phyloP scores from a whole-genome alignment of 2,329 filamentous ascomycete species.

The Pseudogymnoascus sp. region DNA sequence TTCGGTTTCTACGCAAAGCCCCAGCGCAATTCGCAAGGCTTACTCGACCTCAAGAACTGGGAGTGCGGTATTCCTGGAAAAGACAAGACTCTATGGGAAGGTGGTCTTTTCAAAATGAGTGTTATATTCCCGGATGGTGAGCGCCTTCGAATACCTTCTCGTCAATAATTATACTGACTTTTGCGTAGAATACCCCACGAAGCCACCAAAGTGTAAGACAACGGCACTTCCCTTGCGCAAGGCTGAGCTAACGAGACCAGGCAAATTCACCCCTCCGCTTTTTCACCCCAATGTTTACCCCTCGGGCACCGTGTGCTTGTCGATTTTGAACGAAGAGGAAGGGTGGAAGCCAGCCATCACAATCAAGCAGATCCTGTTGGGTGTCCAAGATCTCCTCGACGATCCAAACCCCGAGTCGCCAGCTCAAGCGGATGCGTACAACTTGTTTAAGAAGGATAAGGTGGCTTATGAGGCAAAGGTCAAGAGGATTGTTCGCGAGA shows the following conservation, averaged over 20 bases:
- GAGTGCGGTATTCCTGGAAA: conserved; percentile 95
- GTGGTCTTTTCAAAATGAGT: conserved; percentile 91
- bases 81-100: conserved; percentile 94
- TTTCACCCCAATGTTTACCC: conserved; percentile 99
- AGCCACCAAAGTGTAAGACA: conserved; percentile 88
- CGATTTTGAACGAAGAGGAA: conserved; percentile 96
- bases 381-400: conserved; percentile 90
- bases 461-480: conserved; percentile 83
- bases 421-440: conserved; percentile 94
- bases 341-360: conserved; percentile 98
- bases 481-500: conserved; percentile 77
- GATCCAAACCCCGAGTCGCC: conserved; percentile 96
- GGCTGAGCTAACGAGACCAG: conserved; percentile 37
- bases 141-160: conserved; percentile 24
- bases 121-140: conserved; percentile 88
- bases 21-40: conserved; percentile 65
- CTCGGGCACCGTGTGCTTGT: conserved; percentile 92
- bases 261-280: conserved; percentile 91
- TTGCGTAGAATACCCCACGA: conserved; percentile 83
- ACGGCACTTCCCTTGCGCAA: neutral
- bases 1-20: conserved; percentile 97
- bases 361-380: conserved; percentile 92
- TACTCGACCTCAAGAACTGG: conserved; percentile 90
- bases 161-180: conserved; percentile 17
- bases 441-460: conserved; percentile 86